phyloP scores from a whole-genome alignment of 192 early-diverging fungal species.

The Linnemannia hyalina region DNA sequence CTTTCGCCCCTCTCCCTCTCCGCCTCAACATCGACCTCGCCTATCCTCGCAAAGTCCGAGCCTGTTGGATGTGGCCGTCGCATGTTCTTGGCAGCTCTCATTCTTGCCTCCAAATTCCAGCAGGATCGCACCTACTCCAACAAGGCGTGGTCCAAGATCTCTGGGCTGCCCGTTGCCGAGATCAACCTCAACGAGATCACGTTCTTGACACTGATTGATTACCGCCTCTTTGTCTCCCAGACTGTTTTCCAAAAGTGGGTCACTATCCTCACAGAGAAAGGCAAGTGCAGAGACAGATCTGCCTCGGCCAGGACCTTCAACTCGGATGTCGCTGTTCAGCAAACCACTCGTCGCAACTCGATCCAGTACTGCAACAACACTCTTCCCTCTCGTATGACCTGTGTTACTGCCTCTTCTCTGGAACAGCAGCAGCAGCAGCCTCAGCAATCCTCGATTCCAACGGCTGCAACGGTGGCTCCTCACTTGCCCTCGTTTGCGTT shows the following conservation, averaged over 20 bases:
- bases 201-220: conserved; percentile 83
- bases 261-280: conserved; percentile 55
- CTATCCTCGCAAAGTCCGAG: conserved; percentile 61
- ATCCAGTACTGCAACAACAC: conserved; percentile 56
- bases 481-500: conserved; percentile 47
- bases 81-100: conserved; percentile 87
- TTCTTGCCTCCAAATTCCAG: conserved; percentile 89
- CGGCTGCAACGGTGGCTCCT: conserved; percentile 4
- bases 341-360: conserved; percentile 43
- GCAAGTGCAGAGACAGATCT: conserved; percentile 31
- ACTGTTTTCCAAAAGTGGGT: conserved; percentile 74
- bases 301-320: conserved; percentile 3
- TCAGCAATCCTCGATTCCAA: not conserved
- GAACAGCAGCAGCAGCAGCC: conserved; percentile 26
- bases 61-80: conserved; percentile 78
- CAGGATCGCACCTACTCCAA: conserved; percentile 88
- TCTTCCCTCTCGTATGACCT: conserved; percentile 53
- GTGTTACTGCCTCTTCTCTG: conserved; percentile 55
- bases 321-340: conserved; percentile 5
- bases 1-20: conserved; percentile 45
- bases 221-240: conserved; percentile 76
- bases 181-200: conserved; percentile 86
- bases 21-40: conserved; percentile 30
- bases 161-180: conserved; percentile 78
- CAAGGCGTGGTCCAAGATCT: conserved; percentile 89